Conservation (phyloP, 164 flowering plant genomes). For the Saururus chinensis region DNA sequence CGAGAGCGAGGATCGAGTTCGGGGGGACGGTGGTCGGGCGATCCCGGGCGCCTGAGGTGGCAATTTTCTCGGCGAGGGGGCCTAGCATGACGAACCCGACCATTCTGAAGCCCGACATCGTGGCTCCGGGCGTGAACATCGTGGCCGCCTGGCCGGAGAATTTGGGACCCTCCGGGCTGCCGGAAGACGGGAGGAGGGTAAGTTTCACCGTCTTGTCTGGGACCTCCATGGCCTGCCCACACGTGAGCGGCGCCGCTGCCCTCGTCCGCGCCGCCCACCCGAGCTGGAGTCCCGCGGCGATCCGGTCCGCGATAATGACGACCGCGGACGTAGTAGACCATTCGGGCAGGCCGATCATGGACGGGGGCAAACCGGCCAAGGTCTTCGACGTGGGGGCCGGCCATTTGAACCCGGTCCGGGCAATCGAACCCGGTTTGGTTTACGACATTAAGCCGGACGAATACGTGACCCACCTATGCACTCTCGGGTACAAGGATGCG, state of each 20-base stretch:
- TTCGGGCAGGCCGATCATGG: constrained; percentile 58
- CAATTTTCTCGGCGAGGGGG: constrained; percentile 79
- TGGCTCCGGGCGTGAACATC: constrained; percentile 90
- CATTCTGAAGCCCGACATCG: constrained; percentile 77
- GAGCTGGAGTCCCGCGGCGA: constrained; percentile 76
- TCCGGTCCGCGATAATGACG: constrained; percentile 87
- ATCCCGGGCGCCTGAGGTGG: constrained; percentile 66
- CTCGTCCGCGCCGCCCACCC: constrained; percentile 60
- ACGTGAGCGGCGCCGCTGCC: constrained; percentile 73
- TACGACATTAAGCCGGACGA: constrained; percentile 68
- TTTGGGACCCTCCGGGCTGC: constrained; percentile 64
- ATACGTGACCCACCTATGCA: constrained; percentile 67
- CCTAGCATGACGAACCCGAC: constrained; percentile 66
- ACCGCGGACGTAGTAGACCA: constrained; percentile 53
- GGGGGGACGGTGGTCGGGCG: constrained; percentile 58
- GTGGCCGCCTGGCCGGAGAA: constrained; percentile 95
- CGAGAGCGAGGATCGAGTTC: constrained; percentile 57
- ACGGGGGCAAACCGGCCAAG: constrained; percentile 50
- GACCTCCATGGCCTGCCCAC: constrained; percentile 97
- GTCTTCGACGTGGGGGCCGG: constrained; percentile 75
- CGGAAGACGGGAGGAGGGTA: constrained; percentile 59
- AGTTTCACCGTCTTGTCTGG: constrained; percentile 85
- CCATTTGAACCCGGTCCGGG: constrained; percentile 72
- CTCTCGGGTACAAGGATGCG: constrained; percentile 46
- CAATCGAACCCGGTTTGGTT: constrained; percentile 67